Evolutionary conservation across 768 basidiomycete species (phyloP).

Genomic region (Suillus subaureus): DNA sequence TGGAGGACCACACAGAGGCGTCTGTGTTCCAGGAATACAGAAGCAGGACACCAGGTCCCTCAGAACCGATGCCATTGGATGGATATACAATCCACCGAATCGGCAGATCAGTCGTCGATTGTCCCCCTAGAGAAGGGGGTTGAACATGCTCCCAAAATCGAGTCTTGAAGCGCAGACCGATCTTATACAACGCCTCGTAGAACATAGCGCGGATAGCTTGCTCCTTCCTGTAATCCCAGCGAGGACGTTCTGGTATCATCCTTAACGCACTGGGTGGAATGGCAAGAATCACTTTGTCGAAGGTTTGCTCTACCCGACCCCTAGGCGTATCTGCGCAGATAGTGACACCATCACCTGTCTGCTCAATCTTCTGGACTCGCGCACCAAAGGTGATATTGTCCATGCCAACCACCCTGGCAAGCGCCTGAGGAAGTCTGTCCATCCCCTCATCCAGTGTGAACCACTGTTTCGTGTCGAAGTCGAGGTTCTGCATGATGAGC

Average conservation of each 20-base stretch:
- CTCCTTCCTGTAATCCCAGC: slow-evolving; percentile 21
- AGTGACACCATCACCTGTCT: slow-evolving; percentile 14
- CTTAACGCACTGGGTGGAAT: slow-evolving; percentile 26
- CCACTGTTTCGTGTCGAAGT: slow-evolving; percentile 24
- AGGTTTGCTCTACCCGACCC: slow-evolving; percentile 13
- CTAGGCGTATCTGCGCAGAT: slow-evolving; percentile 5
- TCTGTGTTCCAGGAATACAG: slow-evolving; percentile 30
- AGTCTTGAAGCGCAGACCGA: slow-evolving; percentile 38
- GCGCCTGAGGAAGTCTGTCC: slow-evolving; percentile 24
- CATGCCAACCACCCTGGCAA: slow-evolving; percentile 21
- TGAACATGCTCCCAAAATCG: slow-evolving; percentile 38
- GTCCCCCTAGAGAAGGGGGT: slow-evolving; percentile 36
- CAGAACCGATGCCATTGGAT: slow-evolving; percentile 30
- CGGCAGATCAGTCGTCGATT: slow-evolving; percentile 38
- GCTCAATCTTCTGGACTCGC: slow-evolving; percentile 18
- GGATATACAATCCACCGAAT: slow-evolving; percentile 43
- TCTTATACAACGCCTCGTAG: slow-evolving; percentile 31
- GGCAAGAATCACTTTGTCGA: slow-evolving; percentile 23
- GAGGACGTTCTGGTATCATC: slow-evolving; percentile 25
- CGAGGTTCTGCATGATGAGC: slow-evolving; percentile 26
- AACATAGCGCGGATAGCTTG: slow-evolving; percentile 25
- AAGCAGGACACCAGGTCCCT: slow-evolving; percentile 29
- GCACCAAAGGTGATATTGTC: slow-evolving; percentile 23
- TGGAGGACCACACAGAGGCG: slow-evolving; percentile 20
- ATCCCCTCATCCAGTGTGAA: slow-evolving; percentile 23